Evolutionary conservation across 2,329 filamentous ascomycete genomes (phyloP), one percentile per base, ranked within the genome.

Genomic region (Westerdykella aurantiaca): DNA sequence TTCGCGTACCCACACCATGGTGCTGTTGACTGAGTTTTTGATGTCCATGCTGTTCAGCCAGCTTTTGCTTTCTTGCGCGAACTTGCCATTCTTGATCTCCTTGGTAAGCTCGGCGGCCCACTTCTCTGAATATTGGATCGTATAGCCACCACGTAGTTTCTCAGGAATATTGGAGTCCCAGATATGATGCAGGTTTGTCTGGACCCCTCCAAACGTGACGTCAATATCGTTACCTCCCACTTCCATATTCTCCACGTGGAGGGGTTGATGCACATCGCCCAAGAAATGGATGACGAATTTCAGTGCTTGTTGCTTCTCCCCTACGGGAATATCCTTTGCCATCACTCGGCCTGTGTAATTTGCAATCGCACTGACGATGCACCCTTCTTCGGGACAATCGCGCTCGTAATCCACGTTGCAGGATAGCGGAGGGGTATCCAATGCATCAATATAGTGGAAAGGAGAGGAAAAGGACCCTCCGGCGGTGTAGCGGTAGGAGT

Each of bases 241-340:
- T 6, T 66, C 68, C 12, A 69, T 56, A 34, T 64, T 69, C 56
- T 80, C 76, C 11, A 74, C 72, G 52, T 80, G 78, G 39, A 94
- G 70, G 0, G 85, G 86, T 58, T 89, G 88, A 47, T 80, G 80
- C 21, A 87, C 79, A 61, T 95, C 88, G 44, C 87, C 79, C 10
- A 93, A 68, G 55, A 78, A 76, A 41, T 67, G 75, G 17, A 79
- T 63, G 42, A 79, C 59, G 61, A 74, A 78, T 44, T 70, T 69
- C 16, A 79, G 55, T 0, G 73, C 73, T 39, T 72, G 68, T 45
- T 68, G 66, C 33, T 63, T 60, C 51, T 72, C 63, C 14, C 45
- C 48, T 6, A 53, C 50, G 37, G 57, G 50, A 31, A 72, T 44
- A 17, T 44, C 46, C 4, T 50, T 53, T 38, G 58, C 49, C n/a